Percentiles rank a stretch among this genome's conserved stretches.
phyloP scores from a whole-genome alignment of 192 early-diverging fungal genomes.

The Backusella mclennaniae region DNA sequence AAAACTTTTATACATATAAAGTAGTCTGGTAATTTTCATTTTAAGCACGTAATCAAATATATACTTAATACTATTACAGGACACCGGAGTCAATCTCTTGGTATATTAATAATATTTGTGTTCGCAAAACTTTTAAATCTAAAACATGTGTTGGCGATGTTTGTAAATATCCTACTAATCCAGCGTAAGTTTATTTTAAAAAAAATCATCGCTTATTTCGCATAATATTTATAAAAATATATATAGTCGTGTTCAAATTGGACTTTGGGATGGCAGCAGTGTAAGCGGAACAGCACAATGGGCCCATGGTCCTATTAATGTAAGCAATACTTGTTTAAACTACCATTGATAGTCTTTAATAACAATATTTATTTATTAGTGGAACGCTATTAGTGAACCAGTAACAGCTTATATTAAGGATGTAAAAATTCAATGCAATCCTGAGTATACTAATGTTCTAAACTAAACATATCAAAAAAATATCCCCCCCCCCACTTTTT shows the following conservation, averaged over 20 bases:
- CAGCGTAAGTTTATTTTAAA: slow-evolving; percentile 18
- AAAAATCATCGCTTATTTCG: neutral
- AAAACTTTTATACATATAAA: slow-evolving; percentile 44
- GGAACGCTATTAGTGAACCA: neutral
- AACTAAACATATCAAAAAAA: neutral
- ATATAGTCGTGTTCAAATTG: slow-evolving; percentile 39
- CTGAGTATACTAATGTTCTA: slow-evolving; percentile 1
- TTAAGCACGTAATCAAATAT: neutral
- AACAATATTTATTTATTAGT: neutral
- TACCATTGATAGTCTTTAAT: neutral
- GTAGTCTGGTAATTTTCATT: slow-evolving; percentile 40
- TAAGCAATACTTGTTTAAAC: neutral
- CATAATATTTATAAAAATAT: neutral
- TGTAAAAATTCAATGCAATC: slow-evolving; percentile 20
- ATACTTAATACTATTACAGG: neutral
- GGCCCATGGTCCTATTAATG: slow-evolving; percentile 31
- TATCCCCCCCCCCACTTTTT: neutral
- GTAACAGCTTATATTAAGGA: slow-evolving; percentile 24
- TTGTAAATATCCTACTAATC: slow-evolving; percentile 35
- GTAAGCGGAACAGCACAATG: slow-evolving; percentile 32
- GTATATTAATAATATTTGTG: slow-evolving; percentile 40
- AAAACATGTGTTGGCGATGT: neutral
- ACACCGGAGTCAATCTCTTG: slow-evolving; percentile 42
- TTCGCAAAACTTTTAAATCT: slow-evolving; percentile 25
- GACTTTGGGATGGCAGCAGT: slow-evolving; percentile 53